Base-by-base conservation (phyloP, 2,329 filamentous ascomycete species). In the Volutella citrinella region DNA sequence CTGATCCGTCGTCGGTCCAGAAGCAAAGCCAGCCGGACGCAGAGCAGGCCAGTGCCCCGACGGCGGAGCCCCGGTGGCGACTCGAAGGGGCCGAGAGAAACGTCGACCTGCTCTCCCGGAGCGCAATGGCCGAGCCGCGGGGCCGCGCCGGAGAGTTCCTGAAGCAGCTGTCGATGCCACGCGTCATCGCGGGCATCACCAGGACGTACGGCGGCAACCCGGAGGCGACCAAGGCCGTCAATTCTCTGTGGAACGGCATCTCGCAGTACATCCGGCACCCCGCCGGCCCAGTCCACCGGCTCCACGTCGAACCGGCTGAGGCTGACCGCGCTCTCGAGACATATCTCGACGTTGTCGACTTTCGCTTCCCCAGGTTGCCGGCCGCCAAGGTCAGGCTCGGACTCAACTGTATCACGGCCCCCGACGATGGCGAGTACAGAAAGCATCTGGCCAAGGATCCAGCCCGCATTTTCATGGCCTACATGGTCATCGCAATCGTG, bases 141-240 rank as follows among this genome's bases (percentile, higher is more conserved):
- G 38, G 23, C 15, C 36, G 36, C 6, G 33, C 30, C 8, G 40
- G 30, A 7, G 36, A 43, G 28, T 40, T 40, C 27, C 37, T 43
- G 18, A 38, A 40, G 23, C 40, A 43, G 18, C 37, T 43, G 7
- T 43, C 40, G 1, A 37, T 32, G 8, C 33, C 40, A 6, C 30
- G 36, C 10, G 27, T 43, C 19, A 34, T 43, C 20, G 37, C 36
- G 9, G 18, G 40, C 28, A 33, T 43, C 17, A 43, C 40, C 8
- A 33, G 37, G 32, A 43, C 40, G n/a, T 43, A 33, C 31, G 40
- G 40, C 7, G 40, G 40, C 10, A 37, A 39, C 30, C 40, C 40
- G 9, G 40, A 43, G 20, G 8, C 25, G 14, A 43, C 40, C 6
- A 15, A 24, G 5, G 32, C 30, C 11, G 36, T 34, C 15, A 30